These are phyloP conservation scores for Phaseolus lunatus DNA, from an alignment of 306 rosid genomes.

Conservation along the genomic window DNA sequence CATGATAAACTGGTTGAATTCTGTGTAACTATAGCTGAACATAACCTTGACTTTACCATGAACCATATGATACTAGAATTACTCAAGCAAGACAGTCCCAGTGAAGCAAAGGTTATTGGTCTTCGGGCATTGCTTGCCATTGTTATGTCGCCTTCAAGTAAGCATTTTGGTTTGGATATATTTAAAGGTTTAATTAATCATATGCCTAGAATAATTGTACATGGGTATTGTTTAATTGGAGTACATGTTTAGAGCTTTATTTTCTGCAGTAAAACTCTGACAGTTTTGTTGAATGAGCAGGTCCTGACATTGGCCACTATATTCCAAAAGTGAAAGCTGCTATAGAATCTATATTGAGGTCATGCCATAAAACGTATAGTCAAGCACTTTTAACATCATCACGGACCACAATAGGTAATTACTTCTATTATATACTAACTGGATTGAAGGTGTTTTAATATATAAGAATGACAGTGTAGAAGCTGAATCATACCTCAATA, in stretches of 20 bases:
- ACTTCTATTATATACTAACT: constrained; percentile 42
- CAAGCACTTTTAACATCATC: constrained; percentile 98
- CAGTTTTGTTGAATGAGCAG: constrained; percentile 61
- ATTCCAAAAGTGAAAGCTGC: constrained; percentile 98
- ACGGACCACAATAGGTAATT: constrained; percentile 85
- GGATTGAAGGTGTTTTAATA: constrained; percentile 37
- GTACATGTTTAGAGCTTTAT: constrained; percentile 33
- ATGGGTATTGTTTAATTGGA: constrained; percentile 14
- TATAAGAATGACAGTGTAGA: constrained; percentile 28
- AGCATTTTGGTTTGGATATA: constrained; percentile 82
- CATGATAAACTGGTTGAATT: constrained; percentile 99
- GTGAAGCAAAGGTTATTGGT: constrained; percentile 99
- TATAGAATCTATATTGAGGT: constrained; percentile 86
- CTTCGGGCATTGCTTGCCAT: constrained; percentile 98
- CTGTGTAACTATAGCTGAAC: constrained; percentile 97
- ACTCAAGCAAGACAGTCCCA: constrained; percentile 89
- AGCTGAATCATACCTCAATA: constrained; percentile 19
- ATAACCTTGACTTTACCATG: constrained; percentile 98
- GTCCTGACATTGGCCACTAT: constrained; percentile 92
- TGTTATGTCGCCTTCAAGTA: constrained; percentile 89
- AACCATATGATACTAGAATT: constrained; percentile 96
- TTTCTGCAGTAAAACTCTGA: constrained; percentile 25
- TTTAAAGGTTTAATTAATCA: constrained; percentile 70
- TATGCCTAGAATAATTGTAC: constrained; percentile 35
- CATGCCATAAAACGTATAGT: constrained; percentile 85